Conservation (phyloP, 2,329 filamentous ascomycete genomes). For the Metarhizium humberi region DNA sequence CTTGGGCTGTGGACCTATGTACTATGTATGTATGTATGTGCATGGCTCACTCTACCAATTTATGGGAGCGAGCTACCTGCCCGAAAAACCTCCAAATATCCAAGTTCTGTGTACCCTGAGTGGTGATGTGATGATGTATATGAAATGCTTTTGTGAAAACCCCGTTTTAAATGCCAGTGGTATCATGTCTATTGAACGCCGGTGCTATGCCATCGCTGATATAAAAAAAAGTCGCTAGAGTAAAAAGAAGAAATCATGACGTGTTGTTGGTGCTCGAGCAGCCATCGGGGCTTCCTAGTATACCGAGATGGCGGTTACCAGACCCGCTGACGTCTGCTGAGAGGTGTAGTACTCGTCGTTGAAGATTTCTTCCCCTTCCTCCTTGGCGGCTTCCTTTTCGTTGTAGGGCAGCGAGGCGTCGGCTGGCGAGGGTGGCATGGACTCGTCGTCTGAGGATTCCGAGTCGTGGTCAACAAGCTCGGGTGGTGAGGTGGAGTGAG, state of each 20-base stretch:
- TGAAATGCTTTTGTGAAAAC: constrained; percentile 5
- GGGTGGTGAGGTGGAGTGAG: constrained; percentile 56
- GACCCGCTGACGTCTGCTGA: constrained; percentile 37
- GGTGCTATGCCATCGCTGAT: constrained; percentile 18
- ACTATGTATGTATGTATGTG: neutral
- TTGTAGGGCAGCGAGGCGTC: constrained; percentile 48
- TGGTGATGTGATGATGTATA: constrained; percentile 6
- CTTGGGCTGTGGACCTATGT: neutral
- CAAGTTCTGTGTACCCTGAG: constrained; percentile 6
- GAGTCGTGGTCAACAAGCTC: constrained; percentile 60
- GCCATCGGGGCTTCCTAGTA: constrained; percentile 30
- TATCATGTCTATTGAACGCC: constrained; percentile 20
- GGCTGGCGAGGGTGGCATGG: constrained; percentile 65
- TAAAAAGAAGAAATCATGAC: neutral
- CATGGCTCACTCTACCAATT: neutral
- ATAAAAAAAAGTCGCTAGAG: constrained; percentile 7
- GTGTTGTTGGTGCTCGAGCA: neutral
- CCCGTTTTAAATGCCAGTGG: constrained; percentile 14
- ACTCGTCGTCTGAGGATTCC: constrained; percentile 66
- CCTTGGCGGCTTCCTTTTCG: constrained; percentile 40
- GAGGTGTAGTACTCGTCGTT: constrained; percentile 46
- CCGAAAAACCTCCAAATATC: neutral
- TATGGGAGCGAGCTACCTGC: neutral
- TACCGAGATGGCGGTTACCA: constrained; percentile 47
- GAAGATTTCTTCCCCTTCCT: constrained; percentile 37